These are phyloP conservation scores for Trichosporon faecale DNA, from an alignment of 1,284 basidiomycete genomes.

Conservation along the genomic window DNA sequence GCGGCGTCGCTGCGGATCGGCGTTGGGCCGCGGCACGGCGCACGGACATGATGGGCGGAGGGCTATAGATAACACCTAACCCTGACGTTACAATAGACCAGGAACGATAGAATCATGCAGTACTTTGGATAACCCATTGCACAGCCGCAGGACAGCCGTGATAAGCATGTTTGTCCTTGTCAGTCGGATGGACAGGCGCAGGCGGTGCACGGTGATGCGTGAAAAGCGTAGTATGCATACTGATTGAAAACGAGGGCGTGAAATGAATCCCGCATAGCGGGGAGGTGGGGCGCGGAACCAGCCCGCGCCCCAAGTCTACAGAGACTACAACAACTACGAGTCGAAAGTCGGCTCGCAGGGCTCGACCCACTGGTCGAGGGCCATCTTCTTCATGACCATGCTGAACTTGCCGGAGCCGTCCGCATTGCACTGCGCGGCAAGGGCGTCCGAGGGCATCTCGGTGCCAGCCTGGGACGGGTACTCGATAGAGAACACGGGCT, in stretches of 20 bases:
- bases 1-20: background rate
- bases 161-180: too few relatives aligned
- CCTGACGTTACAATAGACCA: background rate
- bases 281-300: too few relatives aligned
- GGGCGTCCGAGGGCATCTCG: background rate
- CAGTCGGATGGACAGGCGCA: too few relatives aligned
- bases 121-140: too few relatives aligned
- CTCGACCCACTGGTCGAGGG: slow-evolving; percentile 14
- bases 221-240: too few relatives aligned
- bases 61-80: background rate
- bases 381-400: slow-evolving; percentile 14
- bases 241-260: too few relatives aligned
- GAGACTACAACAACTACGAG: background rate
- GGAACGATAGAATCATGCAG: too few relatives aligned
- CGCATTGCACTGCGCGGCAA: background rate
- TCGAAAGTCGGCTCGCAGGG: slow-evolving; percentile 14
- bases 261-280: too few relatives aligned
- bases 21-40: background rate
- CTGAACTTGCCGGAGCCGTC: background rate
- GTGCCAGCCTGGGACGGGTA: slow-evolving; percentile 20
- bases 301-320: too few relatives aligned
- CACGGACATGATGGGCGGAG: background rate
- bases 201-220: too few relatives aligned
- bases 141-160: too few relatives aligned
- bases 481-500: slow-evolving; percentile 39